Evolutionary conservation across 148 eudicot species (phyloP), one percentile per base, ranked within the genome.

Genomic region (Mesembryanthemum crystallinum): DNA sequence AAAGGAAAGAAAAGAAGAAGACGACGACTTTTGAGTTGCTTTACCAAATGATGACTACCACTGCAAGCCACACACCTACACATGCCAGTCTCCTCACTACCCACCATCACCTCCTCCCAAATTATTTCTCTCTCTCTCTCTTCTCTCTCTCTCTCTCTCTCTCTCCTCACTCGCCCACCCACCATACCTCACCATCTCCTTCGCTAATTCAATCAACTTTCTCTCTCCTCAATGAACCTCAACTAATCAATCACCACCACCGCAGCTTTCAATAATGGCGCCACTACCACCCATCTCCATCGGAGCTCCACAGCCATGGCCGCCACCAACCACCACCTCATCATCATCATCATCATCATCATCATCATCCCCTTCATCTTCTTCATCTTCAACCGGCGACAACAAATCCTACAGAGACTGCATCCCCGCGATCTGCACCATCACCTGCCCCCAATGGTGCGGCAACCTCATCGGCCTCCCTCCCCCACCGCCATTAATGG

Each of bases 401-500:
- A 28, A 25, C 63, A 72, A 8, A 60, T 15, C 17, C 75, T 28
- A 12, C 70, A 13, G 45, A 15, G 73, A 79, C 67, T 86, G 86
- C 32, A 73, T 79, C 1, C 77, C 25, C 11, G 73, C 74, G 7
- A 67, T 80, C 25, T 86, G 91, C 77, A 72, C 69, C 24, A 4
- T 39, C 13, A 55, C 27, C 37, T 88, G 91, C 73, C 87, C 77
- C 10, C 86, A 88, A 66, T 78, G 64, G 60, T 86, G 89, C 85
- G 6, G 81, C 85, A 23, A 63, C 76, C 28, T 33, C n/a, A 33
- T n/a, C 21, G 27, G n/a, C 27, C 52, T 17, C 5, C 83, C 85
- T 7, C 73, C 87, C 7, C 83, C 85, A 5, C 82, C 86, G 4
- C 79, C 83, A 7, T 39, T 62, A 47, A n/a, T 42, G 11, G 21